A percentile compares a stretch with the other conserved stretches of the same genome.
These are phyloP conservation scores for Monosporascus sp. DNA, from an alignment of 2,329 filamentous ascomycete species.

Conservation along the genomic window DNA sequence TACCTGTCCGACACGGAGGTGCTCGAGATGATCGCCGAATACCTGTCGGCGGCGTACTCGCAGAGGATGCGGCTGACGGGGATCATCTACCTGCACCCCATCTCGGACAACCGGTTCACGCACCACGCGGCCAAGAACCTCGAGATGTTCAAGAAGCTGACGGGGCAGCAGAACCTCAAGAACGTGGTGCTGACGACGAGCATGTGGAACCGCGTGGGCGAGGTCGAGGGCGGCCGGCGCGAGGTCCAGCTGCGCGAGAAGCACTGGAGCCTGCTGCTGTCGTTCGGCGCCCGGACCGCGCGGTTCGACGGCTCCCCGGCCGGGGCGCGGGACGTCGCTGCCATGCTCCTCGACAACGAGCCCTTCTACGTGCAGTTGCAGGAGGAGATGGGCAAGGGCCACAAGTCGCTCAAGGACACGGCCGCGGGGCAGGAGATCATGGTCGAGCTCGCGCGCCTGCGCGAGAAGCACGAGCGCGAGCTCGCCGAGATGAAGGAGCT, in stretches of 20 bases:
- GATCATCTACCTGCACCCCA: conserved; percentile 41
- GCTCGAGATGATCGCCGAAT: conserved; percentile 35
- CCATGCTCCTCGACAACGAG: conserved; percentile 48
- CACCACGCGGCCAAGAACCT: conserved; percentile 35
- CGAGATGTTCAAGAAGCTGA: conserved; percentile 38
- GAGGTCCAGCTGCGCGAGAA: conserved; percentile 29
- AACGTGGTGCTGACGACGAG: conserved; percentile 38
- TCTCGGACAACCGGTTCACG: conserved; percentile 35
- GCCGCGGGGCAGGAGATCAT: conserved; percentile 48
- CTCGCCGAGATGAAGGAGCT: conserved; percentile 49
- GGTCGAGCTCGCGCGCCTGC: conserved; percentile 49
- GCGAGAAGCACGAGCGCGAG: conserved; percentile 56
- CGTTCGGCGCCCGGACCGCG: conserved; percentile 22
- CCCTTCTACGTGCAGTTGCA: conserved; percentile 64
- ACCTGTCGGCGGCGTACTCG: conserved; percentile 28
- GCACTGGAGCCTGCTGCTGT: conserved; percentile 32
- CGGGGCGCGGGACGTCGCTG: conserved; percentile 16
- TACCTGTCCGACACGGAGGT: conserved; percentile 37
- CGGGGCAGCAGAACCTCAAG: conserved; percentile 33
- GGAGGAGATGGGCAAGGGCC: conserved; percentile 56
- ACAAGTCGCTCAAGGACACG: conserved; percentile 43
- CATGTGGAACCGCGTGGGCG: conserved; percentile 35
- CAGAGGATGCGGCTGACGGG: conserved; percentile 31
- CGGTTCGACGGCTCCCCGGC: conserved; percentile 18
- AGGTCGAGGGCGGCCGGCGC: conserved; percentile 16